These are phyloP conservation scores for Salix viminalis DNA, from an alignment of 345 rosid genomes.

Conservation along the genomic window DNA sequence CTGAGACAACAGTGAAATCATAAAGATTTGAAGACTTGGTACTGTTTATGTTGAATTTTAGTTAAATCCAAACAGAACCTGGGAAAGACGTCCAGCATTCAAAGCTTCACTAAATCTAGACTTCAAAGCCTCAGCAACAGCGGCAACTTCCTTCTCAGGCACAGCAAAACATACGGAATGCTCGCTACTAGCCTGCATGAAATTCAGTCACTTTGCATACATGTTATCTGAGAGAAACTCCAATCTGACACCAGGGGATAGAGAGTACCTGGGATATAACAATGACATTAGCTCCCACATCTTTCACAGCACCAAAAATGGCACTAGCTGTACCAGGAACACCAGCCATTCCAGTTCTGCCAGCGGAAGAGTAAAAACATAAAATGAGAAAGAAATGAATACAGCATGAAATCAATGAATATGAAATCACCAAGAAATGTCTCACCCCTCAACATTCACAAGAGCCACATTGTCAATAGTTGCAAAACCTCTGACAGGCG, in stretches of 20 bases:
- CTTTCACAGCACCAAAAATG: constrained; percentile 90
- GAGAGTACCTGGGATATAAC: constrained; percentile 90
- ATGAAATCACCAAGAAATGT: constrained; percentile 9
- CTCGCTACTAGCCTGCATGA: constrained; percentile 89
- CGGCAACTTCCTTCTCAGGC: constrained; percentile 92
- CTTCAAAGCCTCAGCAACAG: constrained; percentile 80
- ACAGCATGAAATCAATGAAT: not conserved
- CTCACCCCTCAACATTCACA: constrained; percentile 95
- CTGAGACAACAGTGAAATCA: not conserved
- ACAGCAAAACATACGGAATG: constrained; percentile 99
- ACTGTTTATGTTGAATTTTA: not conserved
- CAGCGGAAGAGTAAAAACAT: constrained; percentile 12
- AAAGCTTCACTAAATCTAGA: constrained; percentile 84
- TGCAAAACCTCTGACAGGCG: constrained; percentile 93
- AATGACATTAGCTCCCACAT: constrained; percentile 97
- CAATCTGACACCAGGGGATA: constrained; percentile 6
- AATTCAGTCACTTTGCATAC: constrained; percentile 23
- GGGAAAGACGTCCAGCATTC: constrained; percentile 93
- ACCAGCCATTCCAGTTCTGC: constrained; percentile 99
- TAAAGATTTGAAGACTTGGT: not conserved
- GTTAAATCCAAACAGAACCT: constrained; percentile 40
- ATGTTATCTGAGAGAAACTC: constrained; percentile 5
- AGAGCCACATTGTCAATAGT: constrained; percentile 95
- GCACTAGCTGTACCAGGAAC: constrained; percentile 97
- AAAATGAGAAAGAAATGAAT: not conserved